phyloP scores from a whole-genome alignment of 352 stramenopile genomes.

The Globisporangium takayamanum region DNA sequence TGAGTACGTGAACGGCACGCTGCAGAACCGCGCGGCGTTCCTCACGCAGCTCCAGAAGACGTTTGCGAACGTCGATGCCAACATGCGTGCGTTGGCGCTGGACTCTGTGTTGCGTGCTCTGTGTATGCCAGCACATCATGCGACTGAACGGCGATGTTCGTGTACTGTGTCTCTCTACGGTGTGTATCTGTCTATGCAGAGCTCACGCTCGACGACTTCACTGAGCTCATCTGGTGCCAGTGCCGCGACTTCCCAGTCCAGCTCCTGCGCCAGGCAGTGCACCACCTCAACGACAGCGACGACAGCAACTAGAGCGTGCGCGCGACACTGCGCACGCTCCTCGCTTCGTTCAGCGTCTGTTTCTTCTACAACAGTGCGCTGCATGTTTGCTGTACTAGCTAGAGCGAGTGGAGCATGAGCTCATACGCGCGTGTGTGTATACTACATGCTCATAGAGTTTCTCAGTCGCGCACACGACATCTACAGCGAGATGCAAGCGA shows the following conservation, averaged over 20 bases:
- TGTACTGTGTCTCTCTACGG: neutral
- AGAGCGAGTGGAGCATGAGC: no score
- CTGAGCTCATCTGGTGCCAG: slow-evolving; percentile 46
- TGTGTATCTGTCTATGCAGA: slow-evolving; percentile 14
- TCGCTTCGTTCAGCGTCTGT: slow-evolving; percentile 30
- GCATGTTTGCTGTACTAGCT: neutral
- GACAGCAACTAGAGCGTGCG: slow-evolving; percentile 19
- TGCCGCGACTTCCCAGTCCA: slow-evolving; percentile 41
- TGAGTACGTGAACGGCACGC: slow-evolving; percentile 43
- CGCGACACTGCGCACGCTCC: slow-evolving; percentile 24
- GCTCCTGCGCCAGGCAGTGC: slow-evolving; percentile 33
- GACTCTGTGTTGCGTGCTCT: neutral
- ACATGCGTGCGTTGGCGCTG: slow-evolving; percentile 21
- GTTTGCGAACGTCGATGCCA: slow-evolving; percentile 31
- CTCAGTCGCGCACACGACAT: slow-evolving; percentile 38
- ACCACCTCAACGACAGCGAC: slow-evolving; percentile 29
- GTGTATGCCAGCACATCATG: neutral
- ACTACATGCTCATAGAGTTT: slow-evolving; percentile 26
- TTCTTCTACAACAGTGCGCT: slow-evolving; percentile 49
- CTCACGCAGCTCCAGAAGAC: slow-evolving; percentile 32
- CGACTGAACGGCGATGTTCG: neutral
- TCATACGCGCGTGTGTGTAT: neutral
- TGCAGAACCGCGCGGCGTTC: slow-evolving; percentile 51
- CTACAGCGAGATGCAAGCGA: slow-evolving; percentile 32
- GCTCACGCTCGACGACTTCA: slow-evolving; percentile 51